A percentile compares a stretch with the other conserved stretches of the same genome.
Evolutionary conservation across 257 asterid species (phyloP).

Genomic region (Solanum commersonii): DNA sequence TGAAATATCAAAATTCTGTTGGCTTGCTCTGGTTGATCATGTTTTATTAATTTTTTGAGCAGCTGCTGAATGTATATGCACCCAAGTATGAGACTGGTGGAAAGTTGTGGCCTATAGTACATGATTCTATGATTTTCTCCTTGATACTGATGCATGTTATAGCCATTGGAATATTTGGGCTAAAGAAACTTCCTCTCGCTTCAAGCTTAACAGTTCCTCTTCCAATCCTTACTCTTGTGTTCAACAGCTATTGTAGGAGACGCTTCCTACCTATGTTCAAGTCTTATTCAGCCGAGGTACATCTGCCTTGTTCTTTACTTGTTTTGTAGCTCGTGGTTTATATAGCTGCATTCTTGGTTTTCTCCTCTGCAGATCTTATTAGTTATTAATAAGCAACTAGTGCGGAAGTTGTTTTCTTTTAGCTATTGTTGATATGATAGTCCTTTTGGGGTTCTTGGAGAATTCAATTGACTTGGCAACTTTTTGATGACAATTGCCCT

Average conservation of each 20-base stretch:
- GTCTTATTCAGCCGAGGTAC: constrained; percentile 84
- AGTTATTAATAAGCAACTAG: neutral
- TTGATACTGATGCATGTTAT: constrained; percentile 81
- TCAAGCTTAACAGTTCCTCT: constrained; percentile 78
- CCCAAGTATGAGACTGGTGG: constrained; percentile 89
- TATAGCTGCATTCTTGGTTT: neutral
- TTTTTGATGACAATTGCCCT: neutral
- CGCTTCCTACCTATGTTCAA: constrained; percentile 79
- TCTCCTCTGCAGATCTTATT: neutral
- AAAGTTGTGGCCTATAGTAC: constrained; percentile 90
- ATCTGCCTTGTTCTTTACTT: neutral
- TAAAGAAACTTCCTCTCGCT: constrained; percentile 76
- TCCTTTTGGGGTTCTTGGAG: neutral
- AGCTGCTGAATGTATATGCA: constrained; percentile 68
- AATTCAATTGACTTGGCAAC: neutral
- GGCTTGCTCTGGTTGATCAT: neutral
- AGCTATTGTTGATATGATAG: neutral
- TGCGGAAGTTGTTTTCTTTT: neutral
- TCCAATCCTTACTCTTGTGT: constrained; percentile 82
- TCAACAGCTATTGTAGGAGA: constrained; percentile 75
- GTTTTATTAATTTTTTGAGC: constrained; percentile 4
- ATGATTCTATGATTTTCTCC: constrained; percentile 72
- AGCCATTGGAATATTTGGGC: constrained; percentile 89
- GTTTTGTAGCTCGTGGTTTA: neutral
- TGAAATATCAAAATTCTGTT: neutral